These are phyloP conservation scores for Agaricus subrufescens DNA, from an alignment of 768 basidiomycete genomes.

Conservation along the genomic window DNA sequence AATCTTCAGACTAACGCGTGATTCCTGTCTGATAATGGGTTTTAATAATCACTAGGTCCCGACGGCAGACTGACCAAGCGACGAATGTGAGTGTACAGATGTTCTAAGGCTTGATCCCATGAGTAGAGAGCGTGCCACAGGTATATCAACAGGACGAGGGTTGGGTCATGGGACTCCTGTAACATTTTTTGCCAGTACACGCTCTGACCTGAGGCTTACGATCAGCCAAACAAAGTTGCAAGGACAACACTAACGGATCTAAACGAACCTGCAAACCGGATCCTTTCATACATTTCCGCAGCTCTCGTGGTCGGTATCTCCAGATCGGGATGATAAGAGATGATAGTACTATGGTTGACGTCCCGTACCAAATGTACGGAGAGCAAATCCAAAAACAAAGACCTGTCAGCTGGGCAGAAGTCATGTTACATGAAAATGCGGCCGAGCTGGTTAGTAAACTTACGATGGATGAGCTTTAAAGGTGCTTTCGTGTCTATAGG, in stretches of 20 bases:
- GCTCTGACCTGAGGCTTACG: slow-evolving; percentile 22
- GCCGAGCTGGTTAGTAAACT: background rate
- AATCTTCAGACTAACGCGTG: slow-evolving; percentile 40
- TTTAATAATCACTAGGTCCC: background rate
- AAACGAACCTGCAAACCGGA: slow-evolving; percentile 40
- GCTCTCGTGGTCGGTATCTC: slow-evolving; percentile 37
- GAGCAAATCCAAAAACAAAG: slow-evolving; percentile 41
- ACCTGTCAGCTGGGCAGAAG: slow-evolving; percentile 19
- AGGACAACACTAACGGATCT: background rate
- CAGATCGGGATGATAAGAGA: slow-evolving; percentile 44
- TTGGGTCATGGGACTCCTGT: slow-evolving; percentile 41
- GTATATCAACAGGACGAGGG: slow-evolving; percentile 44
- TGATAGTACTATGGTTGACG: slow-evolving; percentile 39
- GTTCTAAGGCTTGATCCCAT: slow-evolving; percentile 55
- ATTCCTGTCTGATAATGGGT: slow-evolving; percentile 35
- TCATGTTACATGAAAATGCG: background rate
- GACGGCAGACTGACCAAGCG: slow-evolving; percentile 32
- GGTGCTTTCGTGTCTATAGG: slow-evolving; percentile 27
- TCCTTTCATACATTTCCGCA: slow-evolving; percentile 37
- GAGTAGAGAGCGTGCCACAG: slow-evolving; percentile 57
- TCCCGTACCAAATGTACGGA: slow-evolving; percentile 45
- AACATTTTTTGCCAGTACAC: slow-evolving; percentile 42
- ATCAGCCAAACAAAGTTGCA: background rate
- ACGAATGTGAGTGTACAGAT: slow-evolving; percentile 44
- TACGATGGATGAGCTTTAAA: slow-evolving; percentile 21